Evolutionary conservation across 148 eudicot species (phyloP).

Genomic region (Diospyros lotus): DNA sequence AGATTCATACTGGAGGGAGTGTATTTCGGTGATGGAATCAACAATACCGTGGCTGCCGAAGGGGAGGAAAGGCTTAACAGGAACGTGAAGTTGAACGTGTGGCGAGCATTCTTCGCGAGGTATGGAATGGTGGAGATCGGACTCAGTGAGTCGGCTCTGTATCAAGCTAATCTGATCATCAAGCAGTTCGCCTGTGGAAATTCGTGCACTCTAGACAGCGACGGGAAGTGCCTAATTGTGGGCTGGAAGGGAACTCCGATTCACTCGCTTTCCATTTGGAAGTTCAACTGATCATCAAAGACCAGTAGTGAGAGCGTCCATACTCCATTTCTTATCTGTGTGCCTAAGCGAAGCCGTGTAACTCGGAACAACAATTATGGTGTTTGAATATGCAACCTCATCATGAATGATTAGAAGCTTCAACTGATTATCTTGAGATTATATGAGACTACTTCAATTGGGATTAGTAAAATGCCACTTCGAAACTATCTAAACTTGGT

Average conservation of each 20-base stretch:
- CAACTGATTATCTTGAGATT: too few relatives aligned
- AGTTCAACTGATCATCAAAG: slow-evolving; percentile 8
- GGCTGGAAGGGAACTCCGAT: slow-evolving; percentile 53
- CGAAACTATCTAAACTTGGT: too few relatives aligned
- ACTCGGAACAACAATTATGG: too few relatives aligned
- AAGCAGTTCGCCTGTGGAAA: slow-evolving; percentile 19
- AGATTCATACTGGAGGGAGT: slow-evolving; percentile 19
- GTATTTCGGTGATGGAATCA: slow-evolving; percentile 15
- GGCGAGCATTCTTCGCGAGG: slow-evolving; percentile 35
- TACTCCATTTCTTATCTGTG: too few relatives aligned
- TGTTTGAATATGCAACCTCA: too few relatives aligned
- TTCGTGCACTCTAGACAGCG: slow-evolving; percentile 21
- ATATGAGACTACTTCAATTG: too few relatives aligned
- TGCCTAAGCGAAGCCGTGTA: too few relatives aligned
- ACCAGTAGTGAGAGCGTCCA: too few relatives aligned
- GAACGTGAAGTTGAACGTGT: slow-evolving; percentile 25
- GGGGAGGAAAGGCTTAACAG: slow-evolving; percentile 29
- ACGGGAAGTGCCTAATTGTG: slow-evolving; percentile 31
- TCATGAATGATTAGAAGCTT: too few relatives aligned
- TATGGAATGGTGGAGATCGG: slow-evolving; percentile 32
- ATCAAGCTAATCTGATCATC: slow-evolving; percentile 22
- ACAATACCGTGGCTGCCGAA: slow-evolving; percentile 31
- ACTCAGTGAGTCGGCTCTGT: slow-evolving; percentile 24
- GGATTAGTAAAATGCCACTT: too few relatives aligned
- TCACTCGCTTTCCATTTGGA: slow-evolving; percentile 37